Base-by-base conservation (phyloP, 805 yeast genomes). In the Crinitomyces ghanaensis region DNA sequence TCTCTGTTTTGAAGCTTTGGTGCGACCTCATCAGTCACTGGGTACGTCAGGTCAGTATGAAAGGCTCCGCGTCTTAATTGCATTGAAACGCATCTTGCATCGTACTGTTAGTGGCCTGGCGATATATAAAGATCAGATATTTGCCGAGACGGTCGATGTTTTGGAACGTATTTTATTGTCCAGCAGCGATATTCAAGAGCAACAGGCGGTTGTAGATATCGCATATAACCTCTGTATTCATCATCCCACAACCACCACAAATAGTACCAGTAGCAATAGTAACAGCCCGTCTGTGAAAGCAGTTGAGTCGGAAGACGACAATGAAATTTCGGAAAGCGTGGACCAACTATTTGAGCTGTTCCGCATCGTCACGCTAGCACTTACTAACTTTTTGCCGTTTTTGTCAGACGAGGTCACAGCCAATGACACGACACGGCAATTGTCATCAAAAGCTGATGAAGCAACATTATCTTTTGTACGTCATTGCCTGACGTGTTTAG, bases 331-430 rank as follows among this genome's bases (percentile, higher is more conserved):
- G 21, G 56, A 62, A 19, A 77, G 74, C 33, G 76, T 81, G 35
- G 93, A 83, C 45, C 83, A 81, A 47, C 57, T 84, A 28, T 83
- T 88, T 53, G 96, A 88, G 50, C 60, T 86, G 17, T 56, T 85
- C 31, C 65, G 95, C 41, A 66, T 85, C 4, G 68, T 72, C 12
- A 63, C 80, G 60, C 62, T 76, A 14, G 77, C 82, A 0, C 56
- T 85, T 12, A 66, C 76, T 4, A 34, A 27, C 16, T 28, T 40
- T 18, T 39, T 44, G n/a, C 51, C 49, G 12, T 38, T 29, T 17
- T 41, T 34, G 48, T 43, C 30, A 40, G 54, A 37, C 22, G 51
- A 37, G 32, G 45, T 31, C 4, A 28, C 18, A 5, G 20, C 39
- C 6, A 31, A 30, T 5, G 46, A 42, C 1, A 26, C 7, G 12